Conservation (phyloP, 2,329 filamentous ascomycete species). For the Trichophyton schoenleinii region DNA sequence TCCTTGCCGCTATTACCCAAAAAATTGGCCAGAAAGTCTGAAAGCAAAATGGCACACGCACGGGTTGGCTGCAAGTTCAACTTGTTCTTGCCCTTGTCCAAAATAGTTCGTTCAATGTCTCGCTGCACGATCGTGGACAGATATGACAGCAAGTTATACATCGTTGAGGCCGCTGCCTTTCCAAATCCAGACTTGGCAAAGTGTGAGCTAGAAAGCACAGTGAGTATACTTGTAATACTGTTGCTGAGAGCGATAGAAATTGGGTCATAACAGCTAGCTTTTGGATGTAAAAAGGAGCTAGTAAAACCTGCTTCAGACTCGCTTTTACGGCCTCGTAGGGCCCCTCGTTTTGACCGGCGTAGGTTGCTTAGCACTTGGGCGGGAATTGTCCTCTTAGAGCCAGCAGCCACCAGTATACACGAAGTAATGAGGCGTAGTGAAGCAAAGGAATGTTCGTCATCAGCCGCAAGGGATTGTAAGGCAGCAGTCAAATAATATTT, state of each 20-base stretch:
- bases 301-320: neutral
- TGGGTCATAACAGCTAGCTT: neutral
- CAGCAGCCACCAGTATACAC: slow-evolving; percentile 1
- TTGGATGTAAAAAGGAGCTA: neutral
- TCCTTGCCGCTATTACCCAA: neutral
- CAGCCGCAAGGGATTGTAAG: slow-evolving; percentile 25
- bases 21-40: slow-evolving; percentile 11
- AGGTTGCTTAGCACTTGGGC: neutral
- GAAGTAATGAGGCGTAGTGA: slow-evolving; percentile 12
- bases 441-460: slow-evolving; percentile 23
- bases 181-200: slow-evolving; percentile 5
- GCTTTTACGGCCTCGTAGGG: neutral
- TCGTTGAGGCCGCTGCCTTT: slow-evolving; percentile 2
- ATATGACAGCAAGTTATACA: slow-evolving; percentile 8
- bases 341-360: slow-evolving; percentile 1
- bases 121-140: slow-evolving; percentile 9
- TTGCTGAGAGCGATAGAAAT: slow-evolving; percentile 11
- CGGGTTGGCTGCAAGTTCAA: slow-evolving; percentile 7
- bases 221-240: slow-evolving; percentile 13
- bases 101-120: slow-evolving; percentile 4
- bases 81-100: neutral
- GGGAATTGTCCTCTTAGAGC: neutral
- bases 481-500: slow-evolving; percentile 26
- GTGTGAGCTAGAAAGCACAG: slow-evolving; percentile 11
- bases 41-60: slow-evolving; percentile 13